Percentiles rank a stretch among this genome's conserved stretches.
phyloP scores from a whole-genome alignment of 2,329 filamentous ascomycete species.

The Talaromyces piceae region DNA sequence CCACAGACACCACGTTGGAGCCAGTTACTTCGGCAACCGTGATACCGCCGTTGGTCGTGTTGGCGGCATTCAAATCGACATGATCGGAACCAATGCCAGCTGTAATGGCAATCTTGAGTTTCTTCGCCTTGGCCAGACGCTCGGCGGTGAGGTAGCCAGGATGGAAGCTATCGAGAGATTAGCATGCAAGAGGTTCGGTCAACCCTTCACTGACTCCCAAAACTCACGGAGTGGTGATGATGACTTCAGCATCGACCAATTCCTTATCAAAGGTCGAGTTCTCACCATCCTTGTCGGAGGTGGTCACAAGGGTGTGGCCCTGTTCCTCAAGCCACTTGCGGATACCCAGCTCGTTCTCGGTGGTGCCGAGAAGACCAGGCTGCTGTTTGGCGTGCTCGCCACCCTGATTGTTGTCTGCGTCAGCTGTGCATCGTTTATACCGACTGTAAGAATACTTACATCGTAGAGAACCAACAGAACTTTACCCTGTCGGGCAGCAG shows the following conservation, averaged over 20 bases:
- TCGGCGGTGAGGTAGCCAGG: conserved; percentile 95
- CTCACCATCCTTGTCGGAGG: conserved; percentile 93
- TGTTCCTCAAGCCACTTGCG: conserved; percentile 96
- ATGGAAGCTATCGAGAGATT: conserved; percentile 62
- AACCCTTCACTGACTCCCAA: not conserved
- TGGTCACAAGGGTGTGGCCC: conserved; percentile 93
- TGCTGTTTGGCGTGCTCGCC: conserved; percentile 81
- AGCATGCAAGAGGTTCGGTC: too few relatives aligned
- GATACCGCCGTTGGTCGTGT: conserved; percentile 96
- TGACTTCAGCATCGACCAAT: conserved; percentile 92
- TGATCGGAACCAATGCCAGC: conserved; percentile 98
- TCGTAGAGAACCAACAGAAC: conserved; percentile 92
- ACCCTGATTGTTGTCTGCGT: conserved; percentile 45
- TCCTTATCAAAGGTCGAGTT: conserved; percentile 92
- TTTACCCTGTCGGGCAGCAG: conserved; percentile 76
- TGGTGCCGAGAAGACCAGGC: conserved; percentile 83
- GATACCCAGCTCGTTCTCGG: conserved; percentile 95
- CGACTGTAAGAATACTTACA: conserved; percentile 45
- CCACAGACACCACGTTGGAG: conserved; percentile 96
- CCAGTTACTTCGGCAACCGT: conserved; percentile 97
- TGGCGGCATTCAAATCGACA: conserved; percentile 92
- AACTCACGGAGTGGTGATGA: conserved; percentile 91
- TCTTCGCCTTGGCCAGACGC: conserved; percentile 96
- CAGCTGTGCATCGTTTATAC: not conserved
- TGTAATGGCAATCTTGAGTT: conserved; percentile 93